Evolutionary conservation across 495 filamentous ascomycete genomes (phyloP), one percentile per base, ranked within the genome.

Genomic region (Hypomontagnella submonticulosa): DNA sequence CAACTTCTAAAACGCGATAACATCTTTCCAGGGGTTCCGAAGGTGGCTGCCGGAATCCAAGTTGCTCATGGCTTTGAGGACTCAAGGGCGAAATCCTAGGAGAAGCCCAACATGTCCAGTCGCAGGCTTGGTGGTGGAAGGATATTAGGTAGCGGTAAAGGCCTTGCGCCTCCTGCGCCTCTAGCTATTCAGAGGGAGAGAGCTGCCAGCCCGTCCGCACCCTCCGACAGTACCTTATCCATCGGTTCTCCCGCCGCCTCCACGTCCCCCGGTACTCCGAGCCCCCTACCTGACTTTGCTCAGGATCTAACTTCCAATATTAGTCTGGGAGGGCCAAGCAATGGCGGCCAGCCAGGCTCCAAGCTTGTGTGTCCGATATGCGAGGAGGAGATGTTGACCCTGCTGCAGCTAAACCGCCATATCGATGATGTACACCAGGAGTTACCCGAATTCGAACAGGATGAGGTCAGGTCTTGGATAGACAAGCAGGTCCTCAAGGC

Each of bases 401-500:
- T 98, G 5, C 77, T 99, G 11, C 95, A 99, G 74, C 78, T 99
- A 16, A 97, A 99, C 73, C 87, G 93, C 72, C 95, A 99, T 76
- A 89, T 99, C 66, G 95, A 99, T 77, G 96, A 98, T 70, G 82
- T 85, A 37, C 95, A 99, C 77, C 90, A 93, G 63, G 92, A 97
- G 64, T 84, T 98, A n/a, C 92, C 96, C 75, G 92, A 92, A 57
- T 85, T 91, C 51, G 90, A 92, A 69, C 96, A 98, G 71, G 94
- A 97, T 76, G 92, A 99, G 77, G 94, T 97, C 61, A 96, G 96
- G 79, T 94, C 91, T 53, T 99, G 95, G 95, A 97, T 99, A 81
- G 89, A 95, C 77, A 89, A 90, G 65, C 95, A 97, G 75, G 96
- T 99, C 81, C 84, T 91, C 47, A 97, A 97, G 74, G 96, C 95